Conservation (phyloP, 495 filamentous ascomycete species). For the Trichoderma orchidacearum region DNA sequence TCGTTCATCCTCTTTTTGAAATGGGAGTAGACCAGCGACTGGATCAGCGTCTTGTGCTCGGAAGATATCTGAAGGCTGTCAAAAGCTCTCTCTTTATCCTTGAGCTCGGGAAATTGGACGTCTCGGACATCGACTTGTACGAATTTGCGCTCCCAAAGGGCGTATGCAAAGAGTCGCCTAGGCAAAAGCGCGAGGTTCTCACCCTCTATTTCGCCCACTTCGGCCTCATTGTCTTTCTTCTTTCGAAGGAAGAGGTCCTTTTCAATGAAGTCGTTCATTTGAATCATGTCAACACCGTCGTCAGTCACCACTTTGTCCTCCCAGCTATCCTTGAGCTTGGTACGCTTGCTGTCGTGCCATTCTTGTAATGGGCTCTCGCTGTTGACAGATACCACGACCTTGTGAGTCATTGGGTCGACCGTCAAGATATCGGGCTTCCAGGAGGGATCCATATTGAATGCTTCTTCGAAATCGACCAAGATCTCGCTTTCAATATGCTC, state of each 20-base stretch:
- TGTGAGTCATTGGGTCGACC: background rate
- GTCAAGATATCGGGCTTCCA: conserved; percentile 12
- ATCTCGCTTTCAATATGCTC: conserved; percentile 33
- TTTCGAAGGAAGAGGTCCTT: conserved; percentile 14
- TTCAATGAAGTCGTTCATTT: conserved; percentile 4
- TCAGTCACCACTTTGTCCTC: conserved; percentile 16
- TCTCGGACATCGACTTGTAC: conserved; percentile 15
- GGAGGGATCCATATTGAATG: conserved; percentile 18
- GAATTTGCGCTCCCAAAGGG: conserved; percentile 22
- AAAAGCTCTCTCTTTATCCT: conserved; percentile 14
- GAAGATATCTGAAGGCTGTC: conserved; percentile 8
- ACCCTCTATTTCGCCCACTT: conserved; percentile 1
- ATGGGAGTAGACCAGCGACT: conserved; percentile 12
- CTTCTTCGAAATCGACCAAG: conserved; percentile 34
- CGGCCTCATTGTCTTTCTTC: conserved; percentile 14
- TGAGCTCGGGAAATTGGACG: conserved; percentile 23
- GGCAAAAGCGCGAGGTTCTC: conserved; percentile 21
- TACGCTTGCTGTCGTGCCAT: conserved; percentile 7
- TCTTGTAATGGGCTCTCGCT: conserved; percentile 11
- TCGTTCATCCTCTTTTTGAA: conserved; percentile 15
- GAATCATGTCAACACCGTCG: conserved; percentile 8
- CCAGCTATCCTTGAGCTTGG: conserved; percentile 4
- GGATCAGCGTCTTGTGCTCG: conserved; percentile 9
- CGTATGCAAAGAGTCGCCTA: conserved; percentile 23
- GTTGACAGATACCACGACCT: background rate